These are phyloP conservation scores for Arxiozyma slooffiae DNA, from an alignment of 1,139 yeast species.

Conservation along the genomic window DNA sequence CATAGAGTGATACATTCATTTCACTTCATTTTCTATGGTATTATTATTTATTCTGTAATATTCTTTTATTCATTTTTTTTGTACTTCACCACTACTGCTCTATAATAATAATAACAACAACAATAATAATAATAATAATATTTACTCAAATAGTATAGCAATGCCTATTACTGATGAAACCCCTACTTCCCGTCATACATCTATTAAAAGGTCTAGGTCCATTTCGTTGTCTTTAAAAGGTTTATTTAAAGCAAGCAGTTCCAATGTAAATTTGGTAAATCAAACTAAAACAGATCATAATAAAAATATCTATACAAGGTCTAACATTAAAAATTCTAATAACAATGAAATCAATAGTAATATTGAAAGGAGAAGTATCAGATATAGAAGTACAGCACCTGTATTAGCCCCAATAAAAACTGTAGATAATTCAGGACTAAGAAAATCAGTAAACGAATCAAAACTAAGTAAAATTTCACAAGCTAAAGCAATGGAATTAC, in stretches of 20 bases:
- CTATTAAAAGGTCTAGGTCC: constrained; percentile 19
- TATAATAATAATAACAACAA: too few species aligned
- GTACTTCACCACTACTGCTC: background rate
- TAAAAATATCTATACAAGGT: constrained; percentile 4
- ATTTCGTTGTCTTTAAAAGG: constrained; percentile 26
- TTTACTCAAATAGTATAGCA: background rate
- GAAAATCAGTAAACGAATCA: constrained; percentile 4
- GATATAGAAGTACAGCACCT: constrained; percentile 1
- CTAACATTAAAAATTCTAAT: background rate
- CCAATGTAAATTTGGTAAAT: background rate
- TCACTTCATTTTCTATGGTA: background rate
- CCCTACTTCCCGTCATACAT: constrained; percentile 6
- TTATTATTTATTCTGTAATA: background rate
- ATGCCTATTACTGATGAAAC: constrained; percentile 1
- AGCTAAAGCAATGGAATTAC: constrained; percentile 7
- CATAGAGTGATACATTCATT: background rate
- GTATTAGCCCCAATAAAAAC: constrained; percentile 1
- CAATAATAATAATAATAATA: background rate
- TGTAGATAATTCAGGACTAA: background rate
- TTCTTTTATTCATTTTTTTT: too few species aligned
- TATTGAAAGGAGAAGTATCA: background rate
- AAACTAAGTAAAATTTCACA: constrained; percentile 4
- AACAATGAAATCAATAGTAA: background rate
- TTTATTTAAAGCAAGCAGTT: constrained; percentile 15
- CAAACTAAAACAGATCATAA: background rate